Evolutionary conservation across 2,329 filamentous ascomycete genomes (phyloP), one percentile per base, ranked within the genome.

Genomic region (Colletotrichum sidae): DNA sequence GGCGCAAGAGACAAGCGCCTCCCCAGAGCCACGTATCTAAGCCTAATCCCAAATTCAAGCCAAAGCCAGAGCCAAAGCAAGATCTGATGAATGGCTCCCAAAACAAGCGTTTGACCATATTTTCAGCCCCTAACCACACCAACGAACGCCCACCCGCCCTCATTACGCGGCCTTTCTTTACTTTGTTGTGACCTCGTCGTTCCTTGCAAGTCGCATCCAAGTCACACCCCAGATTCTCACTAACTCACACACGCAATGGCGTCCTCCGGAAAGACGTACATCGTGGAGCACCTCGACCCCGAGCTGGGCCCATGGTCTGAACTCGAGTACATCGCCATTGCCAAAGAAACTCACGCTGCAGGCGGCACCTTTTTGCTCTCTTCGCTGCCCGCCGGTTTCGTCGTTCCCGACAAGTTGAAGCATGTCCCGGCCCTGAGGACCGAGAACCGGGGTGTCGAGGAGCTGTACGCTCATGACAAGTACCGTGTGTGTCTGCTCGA

Each of bases 281-380:
- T 98, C 73, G 94, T 98, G 72, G 95, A 98, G 83, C 95, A 99
- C 79, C 89, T 99, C 69, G 96, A 99, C 81, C 90, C 92, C 45
- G 96, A 99, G 79, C 86, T 99, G 37, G 96, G 96, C 39, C 87
- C 89, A 45, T 99, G 96, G 96, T 98, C 96, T 33, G 89, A 93
- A 69, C 87, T 98, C 57, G 96, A 99, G 81, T 99, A 99, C 81
- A 83, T 88, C 60, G 88, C 91, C 73, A 97, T 99, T 76, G 93
- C 93, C 55, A 83, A 86, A 67, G 96, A 99, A 82, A 93, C 92
- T 56, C 82, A 88, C 68, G 84, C 85, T 33, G 80, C 87, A 4
- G 86, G 87, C 39, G 87, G 89, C 60, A 84, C 83, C 55, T 97
- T 98, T 77, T 87, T 93, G 70, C 87, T 97, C 64, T 96, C 93